Evolutionary conservation across 2,329 filamentous ascomycete species (phyloP).

Genomic region (Fonsecaea nubica): DNA sequence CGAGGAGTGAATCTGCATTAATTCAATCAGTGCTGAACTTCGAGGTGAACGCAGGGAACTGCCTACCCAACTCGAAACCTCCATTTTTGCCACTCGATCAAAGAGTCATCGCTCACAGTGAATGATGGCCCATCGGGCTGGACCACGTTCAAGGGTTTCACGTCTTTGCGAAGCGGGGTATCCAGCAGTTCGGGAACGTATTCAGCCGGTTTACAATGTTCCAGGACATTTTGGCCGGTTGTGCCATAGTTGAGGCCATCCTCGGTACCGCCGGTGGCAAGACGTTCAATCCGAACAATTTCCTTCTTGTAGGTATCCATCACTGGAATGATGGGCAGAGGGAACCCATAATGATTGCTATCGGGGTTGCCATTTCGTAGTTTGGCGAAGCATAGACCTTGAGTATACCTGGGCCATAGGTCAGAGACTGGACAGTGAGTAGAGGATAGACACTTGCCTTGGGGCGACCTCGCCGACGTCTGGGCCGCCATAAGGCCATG

Average conservation of each 20-base stretch:
- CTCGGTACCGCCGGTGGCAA: constrained; percentile 58
- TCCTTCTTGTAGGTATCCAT: constrained; percentile 63
- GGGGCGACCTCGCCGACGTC: constrained; percentile 56
- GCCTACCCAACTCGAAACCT: constrained; percentile 66
- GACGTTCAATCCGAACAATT: constrained; percentile 64
- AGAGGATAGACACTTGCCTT: constrained; percentile 49
- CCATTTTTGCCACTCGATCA: constrained; percentile 70
- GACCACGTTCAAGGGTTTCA: constrained; percentile 74
- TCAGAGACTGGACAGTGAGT: constrained; percentile 17
- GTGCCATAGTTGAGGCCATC: constrained; percentile 55
- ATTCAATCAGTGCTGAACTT: constrained; percentile 38
- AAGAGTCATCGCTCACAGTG: constrained; percentile 57
- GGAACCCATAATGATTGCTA: constrained; percentile 68
- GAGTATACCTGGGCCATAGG: constrained; percentile 53
- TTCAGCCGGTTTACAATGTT: constrained; percentile 59
- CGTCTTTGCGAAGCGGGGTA: constrained; percentile 55
- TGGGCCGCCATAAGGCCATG: constrained; percentile 64
- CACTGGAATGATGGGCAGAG: constrained; percentile 64
- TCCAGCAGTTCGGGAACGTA: constrained; percentile 60
- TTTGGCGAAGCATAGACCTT: constrained; percentile 61
- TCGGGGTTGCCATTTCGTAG: constrained; percentile 57
- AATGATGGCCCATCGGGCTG: constrained; percentile 75
- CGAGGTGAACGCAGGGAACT: background rate
- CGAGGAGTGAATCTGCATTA: constrained; percentile 64
- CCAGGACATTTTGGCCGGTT: constrained; percentile 55